phyloP scores from a whole-genome alignment of 306 rosid genomes.

The Parietaria judaica region DNA sequence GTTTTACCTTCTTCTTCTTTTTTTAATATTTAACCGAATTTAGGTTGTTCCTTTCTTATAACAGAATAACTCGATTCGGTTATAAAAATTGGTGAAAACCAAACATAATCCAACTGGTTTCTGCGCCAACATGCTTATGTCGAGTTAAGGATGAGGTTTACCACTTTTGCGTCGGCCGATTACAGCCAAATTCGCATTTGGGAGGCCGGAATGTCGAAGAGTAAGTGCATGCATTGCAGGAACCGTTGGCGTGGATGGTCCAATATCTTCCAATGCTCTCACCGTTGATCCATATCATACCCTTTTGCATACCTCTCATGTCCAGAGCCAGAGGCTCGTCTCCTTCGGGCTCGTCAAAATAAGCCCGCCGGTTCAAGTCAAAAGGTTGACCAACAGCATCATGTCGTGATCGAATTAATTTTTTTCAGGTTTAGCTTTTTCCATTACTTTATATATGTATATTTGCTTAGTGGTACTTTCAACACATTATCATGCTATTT shows the following conservation, averaged over 20 bases:
- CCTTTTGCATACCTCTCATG: constrained; percentile 76
- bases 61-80: no score
- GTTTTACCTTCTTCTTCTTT: no score
- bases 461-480: no score
- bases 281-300: constrained; percentile 84
- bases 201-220: constrained; percentile 50
- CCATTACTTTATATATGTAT: constrained; percentile 38
- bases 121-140: no score
- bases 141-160: constrained; percentile 14
- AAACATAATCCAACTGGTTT: no score
- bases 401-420: background rate
- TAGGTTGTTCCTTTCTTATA: no score
- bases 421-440: background rate
- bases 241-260: constrained; percentile 57
- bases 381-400: constrained; percentile 1
- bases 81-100: no score
- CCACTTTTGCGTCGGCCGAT: constrained; percentile 78
- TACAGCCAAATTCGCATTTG: constrained; percentile 55
- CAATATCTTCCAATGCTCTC: constrained; percentile 80
- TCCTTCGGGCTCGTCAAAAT: constrained; percentile 54
- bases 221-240: constrained; percentile 49
- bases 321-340: constrained; percentile 80
- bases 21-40: no score
- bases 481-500: no score
- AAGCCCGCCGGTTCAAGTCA: constrained; percentile 31